phyloP scores from a whole-genome alignment of 2,329 filamentous ascomycete genomes.

The Hysterium pulicare region DNA sequence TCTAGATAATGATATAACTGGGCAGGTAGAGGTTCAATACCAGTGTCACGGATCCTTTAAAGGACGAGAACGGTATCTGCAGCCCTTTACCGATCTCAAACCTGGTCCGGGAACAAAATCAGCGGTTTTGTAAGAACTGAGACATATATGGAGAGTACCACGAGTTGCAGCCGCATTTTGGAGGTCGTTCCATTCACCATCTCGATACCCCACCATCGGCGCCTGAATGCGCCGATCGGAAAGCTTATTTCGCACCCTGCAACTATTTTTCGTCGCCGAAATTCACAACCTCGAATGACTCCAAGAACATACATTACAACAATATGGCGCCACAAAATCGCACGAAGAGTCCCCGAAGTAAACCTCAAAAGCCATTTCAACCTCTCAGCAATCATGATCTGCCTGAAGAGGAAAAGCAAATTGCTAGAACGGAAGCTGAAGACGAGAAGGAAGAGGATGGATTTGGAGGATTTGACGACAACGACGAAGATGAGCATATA shows the following conservation, averaged over 20 bases:
- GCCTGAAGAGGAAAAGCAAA: background rate
- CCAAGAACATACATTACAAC: background rate
- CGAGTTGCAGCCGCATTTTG: too few relatives aligned
- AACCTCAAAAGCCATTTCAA: background rate
- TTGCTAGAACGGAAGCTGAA: background rate
- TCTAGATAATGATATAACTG: too few relatives aligned
- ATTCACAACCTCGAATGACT: background rate
- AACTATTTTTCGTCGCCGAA: background rate
- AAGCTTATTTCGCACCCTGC: background rate
- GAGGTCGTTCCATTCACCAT: too few relatives aligned
- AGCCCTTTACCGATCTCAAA: too few relatives aligned
- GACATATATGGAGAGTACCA: too few relatives aligned
- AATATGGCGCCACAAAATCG: slow-evolving; percentile 1
- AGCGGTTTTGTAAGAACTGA: too few relatives aligned
- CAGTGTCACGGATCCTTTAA: too few relatives aligned
- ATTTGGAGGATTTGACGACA: background rate
- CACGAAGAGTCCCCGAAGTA: background rate
- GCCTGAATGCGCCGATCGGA: too few relatives aligned
- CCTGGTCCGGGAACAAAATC: too few relatives aligned
- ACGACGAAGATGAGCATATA: slow-evolving; percentile 8
- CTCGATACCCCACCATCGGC: too few relatives aligned
- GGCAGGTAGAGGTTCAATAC: too few relatives aligned
- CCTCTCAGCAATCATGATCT: background rate
- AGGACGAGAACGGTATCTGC: too few relatives aligned
- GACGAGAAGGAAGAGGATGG: background rate